These are phyloP conservation scores for Metschnikowia orientalis DNA, from an alignment of 805 yeast species.

Conservation along the genomic window DNA sequence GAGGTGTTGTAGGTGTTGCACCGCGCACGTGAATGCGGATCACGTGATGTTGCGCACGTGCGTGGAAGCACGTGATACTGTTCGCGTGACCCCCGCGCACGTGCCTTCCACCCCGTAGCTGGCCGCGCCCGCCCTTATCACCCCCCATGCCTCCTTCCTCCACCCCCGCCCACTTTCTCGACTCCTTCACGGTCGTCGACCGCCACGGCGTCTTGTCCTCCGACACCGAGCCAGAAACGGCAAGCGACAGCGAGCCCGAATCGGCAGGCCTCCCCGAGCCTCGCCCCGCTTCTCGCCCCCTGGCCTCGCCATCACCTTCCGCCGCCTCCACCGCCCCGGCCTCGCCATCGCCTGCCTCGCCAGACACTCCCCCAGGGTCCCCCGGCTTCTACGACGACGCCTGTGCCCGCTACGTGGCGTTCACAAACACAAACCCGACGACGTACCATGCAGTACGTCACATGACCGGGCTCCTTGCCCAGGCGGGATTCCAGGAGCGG, in stretches of 20 bases:
- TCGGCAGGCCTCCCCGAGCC: too few relatives aligned
- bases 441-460: constrained; percentile 33
- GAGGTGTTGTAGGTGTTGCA: neutral
- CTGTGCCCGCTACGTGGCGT: constrained; percentile 24
- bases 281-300: neutral
- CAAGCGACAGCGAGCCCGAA: constrained; percentile 2
- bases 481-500: constrained; percentile 27
- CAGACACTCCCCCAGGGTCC: neutral
- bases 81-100: neutral
- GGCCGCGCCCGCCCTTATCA: neutral
- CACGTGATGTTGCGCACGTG: too few relatives aligned
- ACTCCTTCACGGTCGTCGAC: constrained; percentile 3
- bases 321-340: neutral
- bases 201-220: constrained; percentile 10
- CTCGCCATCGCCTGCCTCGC: neutral
- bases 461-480: constrained; percentile 21
- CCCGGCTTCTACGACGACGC: constrained; percentile 13
- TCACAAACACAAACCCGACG: constrained; percentile 39
- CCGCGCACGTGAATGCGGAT: neutral
- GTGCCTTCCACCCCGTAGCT: constrained; percentile 1
- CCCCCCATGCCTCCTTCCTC: neutral
- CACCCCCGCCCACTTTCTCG: neutral
- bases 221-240: constrained; percentile 8
- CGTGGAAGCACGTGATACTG: too few relatives aligned
- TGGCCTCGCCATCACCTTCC: neutral